Percentiles rank a stretch among this genome's conserved stretches.
Conservation (phyloP, 1,139 yeast species). For the Yamadazyma conglobata region DNA sequence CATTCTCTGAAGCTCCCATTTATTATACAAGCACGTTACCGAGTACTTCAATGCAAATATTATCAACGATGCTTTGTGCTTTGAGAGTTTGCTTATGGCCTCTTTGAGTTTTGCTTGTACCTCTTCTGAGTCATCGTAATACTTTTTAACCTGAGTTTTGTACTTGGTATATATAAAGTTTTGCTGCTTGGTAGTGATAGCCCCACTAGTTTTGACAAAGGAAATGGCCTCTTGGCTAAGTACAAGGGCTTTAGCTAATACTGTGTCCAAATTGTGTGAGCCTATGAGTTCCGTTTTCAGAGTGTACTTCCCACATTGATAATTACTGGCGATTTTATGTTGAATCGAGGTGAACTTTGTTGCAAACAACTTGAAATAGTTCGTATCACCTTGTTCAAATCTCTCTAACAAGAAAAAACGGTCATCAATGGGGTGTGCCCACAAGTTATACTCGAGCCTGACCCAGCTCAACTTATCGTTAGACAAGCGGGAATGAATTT, state of each 20-base stretch:
- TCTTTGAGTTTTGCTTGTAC: constrained; percentile 18
- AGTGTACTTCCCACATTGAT: constrained; percentile 12
- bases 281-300: constrained; percentile 8
- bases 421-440: constrained; percentile 27
- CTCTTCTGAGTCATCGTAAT: constrained; percentile 17
- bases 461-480: constrained; percentile 24
- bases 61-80: constrained; percentile 38
- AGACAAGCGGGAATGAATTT: constrained; percentile 16
- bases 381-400: constrained; percentile 5
- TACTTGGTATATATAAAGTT: constrained; percentile 16
- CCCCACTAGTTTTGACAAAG: neutral
- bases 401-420: constrained; percentile 19
- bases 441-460: constrained; percentile 26
- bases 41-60: constrained; percentile 43
- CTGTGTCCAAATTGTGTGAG: constrained; percentile 16
- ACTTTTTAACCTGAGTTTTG: constrained; percentile 13
- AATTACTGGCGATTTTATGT: constrained; percentile 15
- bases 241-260: constrained; percentile 20
- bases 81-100: constrained; percentile 22
- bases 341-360: constrained; percentile 15
- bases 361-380: constrained; percentile 16
- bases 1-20: constrained; percentile 29
- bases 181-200: constrained; percentile 18
- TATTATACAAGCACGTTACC: constrained; percentile 21
- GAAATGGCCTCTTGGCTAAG: constrained; percentile 3